phyloP scores from a whole-genome alignment of 768 basidiomycete species.

The Agrocybe chaxingu region DNA sequence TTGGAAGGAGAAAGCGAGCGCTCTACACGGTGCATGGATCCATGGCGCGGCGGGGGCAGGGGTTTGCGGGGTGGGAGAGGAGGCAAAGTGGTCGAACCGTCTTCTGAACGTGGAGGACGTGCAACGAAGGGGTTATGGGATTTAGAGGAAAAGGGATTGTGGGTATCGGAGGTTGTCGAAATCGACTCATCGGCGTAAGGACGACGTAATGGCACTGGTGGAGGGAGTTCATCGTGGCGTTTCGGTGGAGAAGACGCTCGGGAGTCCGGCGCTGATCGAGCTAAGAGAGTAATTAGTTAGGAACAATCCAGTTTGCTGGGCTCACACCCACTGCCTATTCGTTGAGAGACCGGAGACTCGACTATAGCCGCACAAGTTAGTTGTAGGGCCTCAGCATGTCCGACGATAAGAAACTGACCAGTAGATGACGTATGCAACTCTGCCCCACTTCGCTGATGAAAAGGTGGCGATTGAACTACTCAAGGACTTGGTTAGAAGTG shows the following conservation, averaged over 20 bases:
- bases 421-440: no score
- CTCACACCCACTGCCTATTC: not conserved
- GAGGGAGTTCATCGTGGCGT: conserved; percentile 13
- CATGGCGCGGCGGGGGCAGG: conserved; percentile 36
- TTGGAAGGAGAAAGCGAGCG: conserved; percentile 18
- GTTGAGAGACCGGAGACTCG: no score
- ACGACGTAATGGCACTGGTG: conserved; percentile 15
- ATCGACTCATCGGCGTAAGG: not conserved
- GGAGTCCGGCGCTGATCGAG: conserved; percentile 14
- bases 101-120: conserved; percentile 13
- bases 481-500: no score
- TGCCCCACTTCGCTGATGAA: no score
- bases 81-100: conserved; percentile 27
- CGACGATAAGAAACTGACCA: no score
- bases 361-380: no score
- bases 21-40: conserved; percentile 9
- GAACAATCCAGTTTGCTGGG: not conserved
- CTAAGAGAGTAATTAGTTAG: not conserved
- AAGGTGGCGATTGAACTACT: no score
- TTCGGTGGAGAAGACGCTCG: conserved; percentile 22
- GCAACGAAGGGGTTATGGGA: conserved; percentile 40
- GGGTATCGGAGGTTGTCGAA: conserved; percentile 3
- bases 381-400: no score
- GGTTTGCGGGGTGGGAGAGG: conserved; percentile 55
- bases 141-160: conserved; percentile 16